These are phyloP conservation scores for Plenodomus tracheiphilus DNA, from an alignment of 2,329 filamentous ascomycete species.

Conservation along the genomic window DNA sequence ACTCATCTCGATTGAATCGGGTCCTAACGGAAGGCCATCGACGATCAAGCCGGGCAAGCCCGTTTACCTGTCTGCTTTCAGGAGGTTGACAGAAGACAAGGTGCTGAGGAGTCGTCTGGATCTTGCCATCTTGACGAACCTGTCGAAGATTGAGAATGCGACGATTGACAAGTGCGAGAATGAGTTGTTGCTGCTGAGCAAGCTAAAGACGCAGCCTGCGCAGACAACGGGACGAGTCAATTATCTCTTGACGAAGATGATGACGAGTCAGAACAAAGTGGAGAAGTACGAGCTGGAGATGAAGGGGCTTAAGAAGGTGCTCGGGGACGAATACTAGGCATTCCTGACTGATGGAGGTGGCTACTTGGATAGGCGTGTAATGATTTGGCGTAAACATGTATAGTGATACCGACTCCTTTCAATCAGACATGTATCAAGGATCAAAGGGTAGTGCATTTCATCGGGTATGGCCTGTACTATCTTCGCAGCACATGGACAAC, in stretches of 20 bases:
- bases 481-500: neutral
- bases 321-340: constrained; percentile 55
- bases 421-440: neutral
- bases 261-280: constrained; percentile 74
- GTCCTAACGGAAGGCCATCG: constrained; percentile 74
- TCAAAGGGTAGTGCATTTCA: too few species aligned
- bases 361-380: neutral
- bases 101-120: constrained; percentile 73
- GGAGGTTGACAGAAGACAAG: constrained; percentile 68
- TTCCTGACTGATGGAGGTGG: neutral
- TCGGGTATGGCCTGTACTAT: too few species aligned
- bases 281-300: constrained; percentile 74
- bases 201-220: constrained; percentile 69
- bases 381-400: too few species aligned
- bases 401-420: constrained; percentile 7
- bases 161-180: constrained; percentile 77
- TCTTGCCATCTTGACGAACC: constrained; percentile 68
- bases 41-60: constrained; percentile 80
- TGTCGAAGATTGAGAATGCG: constrained; percentile 71
- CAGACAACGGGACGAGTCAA: constrained; percentile 68
- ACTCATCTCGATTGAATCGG: constrained; percentile 74
- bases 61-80: constrained; percentile 84
- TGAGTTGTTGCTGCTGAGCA: constrained; percentile 73
- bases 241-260: constrained; percentile 75
- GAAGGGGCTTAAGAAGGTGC: constrained; percentile 69